Conservation (phyloP, 2,329 filamentous ascomycete genomes). For the Fusarium guadeloupense region DNA sequence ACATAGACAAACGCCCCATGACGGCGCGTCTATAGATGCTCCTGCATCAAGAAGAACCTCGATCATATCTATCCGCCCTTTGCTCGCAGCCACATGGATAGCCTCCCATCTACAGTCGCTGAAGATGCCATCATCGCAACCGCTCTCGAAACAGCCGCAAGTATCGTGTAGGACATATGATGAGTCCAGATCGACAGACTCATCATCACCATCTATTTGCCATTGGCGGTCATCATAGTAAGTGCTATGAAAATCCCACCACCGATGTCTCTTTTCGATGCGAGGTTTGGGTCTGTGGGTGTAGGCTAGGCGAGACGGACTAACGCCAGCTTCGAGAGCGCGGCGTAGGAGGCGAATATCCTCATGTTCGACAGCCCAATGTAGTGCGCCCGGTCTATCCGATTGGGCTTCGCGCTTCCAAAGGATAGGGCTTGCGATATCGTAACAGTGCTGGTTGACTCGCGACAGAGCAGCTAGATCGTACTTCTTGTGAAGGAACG, state of each 20-base stretch:
- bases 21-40: constrained; percentile 37
- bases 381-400: constrained; percentile 40
- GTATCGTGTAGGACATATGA: constrained; percentile 38
- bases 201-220: constrained; percentile 39
- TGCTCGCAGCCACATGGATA: constrained; percentile 42
- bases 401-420: constrained; percentile 42
- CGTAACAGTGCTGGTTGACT: constrained; percentile 38
- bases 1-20: constrained; percentile 42
- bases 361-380: constrained; percentile 41
- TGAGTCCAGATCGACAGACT: constrained; percentile 41
- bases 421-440: constrained; percentile 40
- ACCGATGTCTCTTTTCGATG: constrained; percentile 37
- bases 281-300: constrained; percentile 42
- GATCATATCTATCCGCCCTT: constrained; percentile 42
- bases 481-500: constrained; percentile 40
- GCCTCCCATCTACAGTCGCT: constrained; percentile 43
- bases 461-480: constrained; percentile 41
- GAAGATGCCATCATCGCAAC: constrained; percentile 44
- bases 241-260: constrained; percentile 43
- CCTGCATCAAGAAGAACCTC: constrained; percentile 39
- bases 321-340: constrained; percentile 40
- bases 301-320: constrained; percentile 37
- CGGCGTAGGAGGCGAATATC: constrained; percentile 34
- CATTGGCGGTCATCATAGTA: constrained; percentile 42
- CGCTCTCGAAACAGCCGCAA: constrained; percentile 41